A percentile compares a stretch with the other conserved stretches of the same genome.
Evolutionary conservation across 2,329 filamentous ascomycete genomes (phyloP).

Genomic region (Microdochium trichocladiopsis): DNA sequence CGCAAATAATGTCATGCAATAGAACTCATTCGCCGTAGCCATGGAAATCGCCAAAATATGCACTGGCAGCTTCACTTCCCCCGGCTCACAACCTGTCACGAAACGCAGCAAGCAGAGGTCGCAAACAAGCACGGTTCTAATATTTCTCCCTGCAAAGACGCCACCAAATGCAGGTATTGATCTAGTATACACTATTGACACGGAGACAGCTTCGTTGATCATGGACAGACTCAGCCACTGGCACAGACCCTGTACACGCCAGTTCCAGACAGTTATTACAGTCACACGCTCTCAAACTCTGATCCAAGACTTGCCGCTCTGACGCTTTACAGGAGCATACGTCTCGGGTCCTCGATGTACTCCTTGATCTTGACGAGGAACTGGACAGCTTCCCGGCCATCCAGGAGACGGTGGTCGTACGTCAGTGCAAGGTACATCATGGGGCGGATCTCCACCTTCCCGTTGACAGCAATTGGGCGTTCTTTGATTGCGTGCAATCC

Average conservation of each 20-base stretch:
- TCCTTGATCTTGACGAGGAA: conserved; percentile 98
- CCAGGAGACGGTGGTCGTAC: conserved; percentile 92
- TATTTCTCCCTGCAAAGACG: not conserved
- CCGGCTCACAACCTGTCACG: too few relatives aligned
- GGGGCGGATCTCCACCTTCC: conserved; percentile 91
- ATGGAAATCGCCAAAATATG: too few relatives aligned
- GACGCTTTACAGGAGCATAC: conserved; percentile 65
- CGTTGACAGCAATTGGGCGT: conserved; percentile 79
- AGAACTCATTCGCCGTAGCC: too few relatives aligned
- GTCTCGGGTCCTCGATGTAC: conserved; percentile 89
- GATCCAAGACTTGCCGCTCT: conserved; percentile 3
- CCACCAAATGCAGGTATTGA: conserved; percentile 3
- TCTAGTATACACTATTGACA: conserved; percentile 9
- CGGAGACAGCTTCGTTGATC: not conserved
- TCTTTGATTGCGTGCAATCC: conserved; percentile 97
- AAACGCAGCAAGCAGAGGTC: too few relatives aligned
- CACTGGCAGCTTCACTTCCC: too few relatives aligned
- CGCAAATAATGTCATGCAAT: too few relatives aligned
- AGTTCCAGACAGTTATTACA: not conserved
- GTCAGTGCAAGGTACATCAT: conserved; percentile 99
- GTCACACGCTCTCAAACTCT: not conserved
- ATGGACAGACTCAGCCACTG: not conserved
- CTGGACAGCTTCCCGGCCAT: conserved; percentile 90
- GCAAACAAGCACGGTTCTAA: not conserved
- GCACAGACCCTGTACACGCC: not conserved